Evolutionary conservation across 2,329 filamentous ascomycete genomes (phyloP).

Genomic region (Falciphora oryzae): DNA sequence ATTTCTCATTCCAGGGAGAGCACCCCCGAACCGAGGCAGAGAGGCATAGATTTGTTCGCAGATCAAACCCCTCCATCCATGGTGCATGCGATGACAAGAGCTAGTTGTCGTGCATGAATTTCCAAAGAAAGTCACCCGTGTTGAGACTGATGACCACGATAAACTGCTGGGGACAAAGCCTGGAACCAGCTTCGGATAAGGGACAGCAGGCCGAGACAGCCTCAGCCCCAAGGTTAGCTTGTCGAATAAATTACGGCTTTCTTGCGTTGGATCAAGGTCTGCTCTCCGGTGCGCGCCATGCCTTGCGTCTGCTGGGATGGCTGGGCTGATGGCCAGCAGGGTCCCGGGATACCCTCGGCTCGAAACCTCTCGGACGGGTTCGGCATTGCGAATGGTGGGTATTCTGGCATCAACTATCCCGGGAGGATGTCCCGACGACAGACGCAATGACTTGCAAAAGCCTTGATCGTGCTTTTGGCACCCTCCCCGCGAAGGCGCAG

Average conservation of each 20-base stretch:
- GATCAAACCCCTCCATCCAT: not conserved
- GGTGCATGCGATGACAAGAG: not conserved
- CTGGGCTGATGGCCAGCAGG: too few relatives aligned
- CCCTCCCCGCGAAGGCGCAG: too few relatives aligned
- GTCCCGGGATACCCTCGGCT: too few relatives aligned
- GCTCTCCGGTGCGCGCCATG: not conserved
- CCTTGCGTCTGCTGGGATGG: too few relatives aligned
- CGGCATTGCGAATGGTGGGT: too few relatives aligned
- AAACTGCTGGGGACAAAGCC: not conserved
- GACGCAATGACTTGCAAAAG: too few relatives aligned
- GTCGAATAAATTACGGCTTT: not conserved
- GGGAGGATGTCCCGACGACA: too few relatives aligned
- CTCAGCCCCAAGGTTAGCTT: not conserved
- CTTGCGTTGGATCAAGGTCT: not conserved
- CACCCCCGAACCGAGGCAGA: not conserved
- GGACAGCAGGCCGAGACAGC: not conserved
- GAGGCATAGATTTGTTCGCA: not conserved
- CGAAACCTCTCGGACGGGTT: too few relatives aligned
- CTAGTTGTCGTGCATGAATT: not conserved
- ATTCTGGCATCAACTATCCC: too few relatives aligned
- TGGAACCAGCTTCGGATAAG: not conserved
- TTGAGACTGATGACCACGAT: not conserved
- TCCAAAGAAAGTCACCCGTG: not conserved
- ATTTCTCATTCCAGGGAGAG: not conserved
- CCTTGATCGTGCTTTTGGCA: too few relatives aligned